phyloP scores from a whole-genome alignment of 108 stramenopile genomes.

The Nitzschia sp. region DNA sequence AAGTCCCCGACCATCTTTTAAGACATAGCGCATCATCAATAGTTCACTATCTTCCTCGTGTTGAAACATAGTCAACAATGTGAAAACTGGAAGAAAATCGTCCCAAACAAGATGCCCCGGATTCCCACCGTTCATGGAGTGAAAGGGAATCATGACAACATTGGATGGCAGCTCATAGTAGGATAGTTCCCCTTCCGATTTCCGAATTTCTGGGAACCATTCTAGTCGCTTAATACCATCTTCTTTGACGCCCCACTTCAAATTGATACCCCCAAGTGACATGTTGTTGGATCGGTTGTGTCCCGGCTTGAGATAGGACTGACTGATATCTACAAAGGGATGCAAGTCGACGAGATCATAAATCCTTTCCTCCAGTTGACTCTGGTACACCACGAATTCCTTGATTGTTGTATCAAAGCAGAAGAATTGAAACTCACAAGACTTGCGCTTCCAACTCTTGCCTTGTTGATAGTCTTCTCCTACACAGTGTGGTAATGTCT shows the following conservation, averaged over 20 bases:
- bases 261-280: constrained; percentile 53
- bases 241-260: constrained; percentile 42
- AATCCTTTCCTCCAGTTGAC: constrained; percentile 21
- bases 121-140: constrained; percentile 49
- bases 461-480: constrained; percentile 53
- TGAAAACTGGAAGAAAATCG: constrained; percentile 63
- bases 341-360: constrained; percentile 7
- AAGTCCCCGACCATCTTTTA: constrained; percentile 30
- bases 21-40: constrained; percentile 43
- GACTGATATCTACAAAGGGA: constrained; percentile 24
- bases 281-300: constrained; percentile 20
- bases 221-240: constrained; percentile 25
- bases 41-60: constrained; percentile 31
- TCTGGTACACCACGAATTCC: constrained; percentile 57
- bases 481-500: constrained; percentile 48
- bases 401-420: constrained; percentile 50
- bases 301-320: constrained; percentile 19
- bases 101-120: constrained; percentile 69
- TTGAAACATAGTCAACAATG: constrained; percentile 53
- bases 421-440: constrained; percentile 44
- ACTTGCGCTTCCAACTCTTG: constrained; percentile 40
- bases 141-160: constrained; percentile 48
- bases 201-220: constrained; percentile 45
- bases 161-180: constrained; percentile 47
- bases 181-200: background rate